Conservation (phyloP, 2,329 filamentous ascomycete species). For the Colletotrichum incanum region DNA sequence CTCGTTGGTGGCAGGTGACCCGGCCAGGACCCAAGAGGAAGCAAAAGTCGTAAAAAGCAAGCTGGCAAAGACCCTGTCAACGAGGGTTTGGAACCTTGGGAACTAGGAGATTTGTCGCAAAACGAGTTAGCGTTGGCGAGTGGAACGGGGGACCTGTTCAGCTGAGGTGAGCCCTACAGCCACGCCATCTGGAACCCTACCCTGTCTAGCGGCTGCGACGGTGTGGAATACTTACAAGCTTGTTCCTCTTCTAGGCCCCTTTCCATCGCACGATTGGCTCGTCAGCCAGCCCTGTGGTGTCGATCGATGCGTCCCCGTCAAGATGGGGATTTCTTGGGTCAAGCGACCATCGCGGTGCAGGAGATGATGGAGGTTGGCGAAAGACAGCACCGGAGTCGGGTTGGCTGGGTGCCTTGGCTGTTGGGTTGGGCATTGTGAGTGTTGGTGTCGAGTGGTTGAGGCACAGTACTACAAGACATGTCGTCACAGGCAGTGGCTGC, state of each 20-base stretch:
- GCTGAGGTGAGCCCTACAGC: slow-evolving; percentile 58
- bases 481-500: slow-evolving; percentile 8
- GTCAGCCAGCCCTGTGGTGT: slow-evolving; percentile 43
- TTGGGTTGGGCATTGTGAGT: neutral
- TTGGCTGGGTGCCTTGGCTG: neutral
- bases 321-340: neutral
- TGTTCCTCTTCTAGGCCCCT: slow-evolving; percentile 49
- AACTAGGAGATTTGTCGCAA: slow-evolving; percentile 43
- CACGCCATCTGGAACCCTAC: slow-evolving; percentile 48
- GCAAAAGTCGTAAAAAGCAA: slow-evolving; percentile 26
- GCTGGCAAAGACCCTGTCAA: slow-evolving; percentile 4
- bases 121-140: slow-evolving; percentile 52
- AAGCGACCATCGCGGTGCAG: slow-evolving; percentile 16
- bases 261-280: slow-evolving; percentile 48
- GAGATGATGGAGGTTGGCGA: slow-evolving; percentile 11
- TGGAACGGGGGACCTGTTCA: slow-evolving; percentile 53
- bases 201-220: slow-evolving; percentile 38
- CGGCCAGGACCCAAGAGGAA: slow-evolving; percentile 21
- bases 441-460: neutral
- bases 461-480: neutral
- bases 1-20: slow-evolving; percentile 46
- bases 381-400: neutral
- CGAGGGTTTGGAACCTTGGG: slow-evolving; percentile 4
- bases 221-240: slow-evolving; percentile 45
- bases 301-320: slow-evolving; percentile 41